phyloP scores from a whole-genome alignment of 2,329 filamentous ascomycete genomes.

The Botrytis fabae region DNA sequence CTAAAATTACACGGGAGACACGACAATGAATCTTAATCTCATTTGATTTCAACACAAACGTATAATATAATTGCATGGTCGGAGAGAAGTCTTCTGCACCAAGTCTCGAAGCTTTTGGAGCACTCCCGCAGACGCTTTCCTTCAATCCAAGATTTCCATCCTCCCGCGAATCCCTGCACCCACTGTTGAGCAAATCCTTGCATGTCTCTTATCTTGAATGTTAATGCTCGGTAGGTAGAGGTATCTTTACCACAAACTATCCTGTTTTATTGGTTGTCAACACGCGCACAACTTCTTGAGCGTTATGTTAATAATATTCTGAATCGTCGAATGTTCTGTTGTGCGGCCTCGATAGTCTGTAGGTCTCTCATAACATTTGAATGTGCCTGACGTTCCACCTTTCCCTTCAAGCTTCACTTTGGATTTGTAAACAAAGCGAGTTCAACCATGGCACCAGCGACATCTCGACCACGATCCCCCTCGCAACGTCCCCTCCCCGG shows the following conservation, averaged over 20 bases:
- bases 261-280: slow-evolving; percentile 7
- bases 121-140: background rate
- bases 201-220: slow-evolving; percentile 21
- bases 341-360: background rate
- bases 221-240: background rate
- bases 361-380: background rate
- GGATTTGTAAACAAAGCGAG: slow-evolving; percentile 27
- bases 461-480: slow-evolving; percentile 47
- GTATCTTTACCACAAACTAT: background rate
- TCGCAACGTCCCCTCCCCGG: slow-evolving; percentile 58
- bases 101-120: background rate
- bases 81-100: background rate
- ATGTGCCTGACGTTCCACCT: background rate
- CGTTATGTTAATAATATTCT: background rate
- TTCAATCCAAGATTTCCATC: background rate
- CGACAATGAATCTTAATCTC: background rate
- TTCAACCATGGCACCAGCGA: slow-evolving; percentile 26
- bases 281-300: background rate
- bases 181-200: background rate
- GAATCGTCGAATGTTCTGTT: background rate
- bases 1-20: background rate
- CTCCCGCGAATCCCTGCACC: background rate
- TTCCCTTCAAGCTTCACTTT: slow-evolving; percentile 13
- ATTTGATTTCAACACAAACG: background rate
- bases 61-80: background rate